Evolutionary conservation across 164 flowering plant genomes (phyloP).

Genomic region (Nelumbo lutea): DNA sequence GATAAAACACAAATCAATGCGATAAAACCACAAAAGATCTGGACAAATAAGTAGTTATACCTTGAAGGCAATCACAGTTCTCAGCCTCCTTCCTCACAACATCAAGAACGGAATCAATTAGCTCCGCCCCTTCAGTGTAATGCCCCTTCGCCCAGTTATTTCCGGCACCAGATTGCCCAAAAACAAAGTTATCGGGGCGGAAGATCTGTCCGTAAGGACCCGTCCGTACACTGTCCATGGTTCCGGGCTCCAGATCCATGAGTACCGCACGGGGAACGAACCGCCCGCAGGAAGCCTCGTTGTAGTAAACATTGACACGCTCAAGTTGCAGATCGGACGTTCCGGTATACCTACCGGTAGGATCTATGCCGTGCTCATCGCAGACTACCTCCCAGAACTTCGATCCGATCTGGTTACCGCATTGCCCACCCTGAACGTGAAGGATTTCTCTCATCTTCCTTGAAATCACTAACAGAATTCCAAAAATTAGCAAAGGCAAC

Average conservation of each 20-base stretch:
- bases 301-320: slow-evolving; percentile 33
- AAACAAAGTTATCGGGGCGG: slow-evolving; percentile 39
- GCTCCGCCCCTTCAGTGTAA: slow-evolving; percentile 39
- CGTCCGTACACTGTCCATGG: slow-evolving; percentile 35
- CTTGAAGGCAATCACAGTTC: slow-evolving; percentile 41
- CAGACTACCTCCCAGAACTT: slow-evolving; percentile 42
- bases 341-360: slow-evolving; percentile 29
- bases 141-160: slow-evolving; percentile 42
- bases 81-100: slow-evolving; percentile 40
- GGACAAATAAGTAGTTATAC: slow-evolving; percentile 6
- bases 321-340: slow-evolving; percentile 33
- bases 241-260: slow-evolving; percentile 39
- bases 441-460: slow-evolving; percentile 35
- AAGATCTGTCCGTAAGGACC: slow-evolving; percentile 42
- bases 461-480: not conserved
- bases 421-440: slow-evolving; percentile 36
- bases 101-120: slow-evolving; percentile 38
- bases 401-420: slow-evolving; percentile 39
- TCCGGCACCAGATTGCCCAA: slow-evolving; percentile 42
- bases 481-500: not conserved
- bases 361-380: slow-evolving; percentile 35
- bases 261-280: slow-evolving; percentile 37
- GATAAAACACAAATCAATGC: too few relatives aligned
- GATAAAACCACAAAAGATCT: too few relatives aligned
- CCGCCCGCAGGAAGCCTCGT: slow-evolving; percentile 34